Evolutionary conservation across 805 yeast genomes (phyloP).

Genomic region (Yarrowia sp.): DNA sequence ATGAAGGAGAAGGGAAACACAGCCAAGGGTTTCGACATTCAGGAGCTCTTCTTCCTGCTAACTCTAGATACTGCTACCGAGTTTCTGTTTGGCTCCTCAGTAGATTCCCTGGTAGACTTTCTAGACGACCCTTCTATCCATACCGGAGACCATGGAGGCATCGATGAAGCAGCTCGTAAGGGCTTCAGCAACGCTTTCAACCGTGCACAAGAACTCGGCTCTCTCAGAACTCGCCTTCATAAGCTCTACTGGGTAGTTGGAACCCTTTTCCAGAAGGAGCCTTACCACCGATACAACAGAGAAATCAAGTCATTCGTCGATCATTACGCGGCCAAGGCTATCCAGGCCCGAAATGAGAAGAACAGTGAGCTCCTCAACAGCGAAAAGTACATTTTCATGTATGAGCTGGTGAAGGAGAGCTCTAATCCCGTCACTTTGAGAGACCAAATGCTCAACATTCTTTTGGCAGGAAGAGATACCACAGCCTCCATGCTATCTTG

Average conservation of each 20-base stretch:
- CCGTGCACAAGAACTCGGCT: constrained; percentile 41
- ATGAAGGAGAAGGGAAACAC: background rate
- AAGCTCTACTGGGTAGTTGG: constrained; percentile 41
- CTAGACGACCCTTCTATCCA: constrained; percentile 40
- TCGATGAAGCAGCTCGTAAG: constrained; percentile 40
- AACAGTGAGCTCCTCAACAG: constrained; percentile 42
- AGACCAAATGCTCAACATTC: constrained; percentile 59
- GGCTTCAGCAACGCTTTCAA: constrained; percentile 42
- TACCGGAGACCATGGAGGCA: constrained; percentile 37
- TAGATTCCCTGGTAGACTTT: constrained; percentile 43
- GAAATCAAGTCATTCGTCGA: constrained; percentile 52
- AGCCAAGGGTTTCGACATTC: constrained; percentile 45
- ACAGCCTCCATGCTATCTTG: constrained; percentile 60
- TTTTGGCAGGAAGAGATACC: constrained; percentile 63
- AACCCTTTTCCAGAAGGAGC: constrained; percentile 32
- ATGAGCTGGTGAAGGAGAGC: constrained; percentile 59
- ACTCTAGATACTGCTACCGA: constrained; percentile 51
- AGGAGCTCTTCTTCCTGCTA: constrained; percentile 46
- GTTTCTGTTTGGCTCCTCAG: constrained; percentile 49
- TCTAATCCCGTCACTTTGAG: constrained; percentile 57
- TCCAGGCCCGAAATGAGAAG: constrained; percentile 42
- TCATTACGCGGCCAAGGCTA: constrained; percentile 53
- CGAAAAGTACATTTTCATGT: constrained; percentile 56
- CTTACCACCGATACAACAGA: constrained; percentile 49
- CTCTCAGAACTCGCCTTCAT: constrained; percentile 42